These are phyloP conservation scores for Syzygium syzygioides DNA, from an alignment of 441 rosid species.

Conservation along the genomic window DNA sequence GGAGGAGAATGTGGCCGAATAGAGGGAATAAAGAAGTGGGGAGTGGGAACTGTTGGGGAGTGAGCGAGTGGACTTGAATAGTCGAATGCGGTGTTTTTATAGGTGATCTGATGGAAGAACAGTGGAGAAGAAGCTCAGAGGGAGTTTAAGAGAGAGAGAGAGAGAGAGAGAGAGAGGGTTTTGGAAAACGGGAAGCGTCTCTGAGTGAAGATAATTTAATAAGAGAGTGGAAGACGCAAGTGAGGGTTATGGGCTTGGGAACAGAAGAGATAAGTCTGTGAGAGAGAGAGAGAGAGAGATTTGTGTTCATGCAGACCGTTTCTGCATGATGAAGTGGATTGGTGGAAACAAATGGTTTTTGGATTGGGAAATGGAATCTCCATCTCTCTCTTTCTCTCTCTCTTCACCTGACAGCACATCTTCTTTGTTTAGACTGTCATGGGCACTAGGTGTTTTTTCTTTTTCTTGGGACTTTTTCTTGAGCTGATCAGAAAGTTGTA, in stretches of 20 bases:
- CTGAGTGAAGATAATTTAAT: conserved; percentile 27
- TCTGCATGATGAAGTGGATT: conserved; percentile 36
- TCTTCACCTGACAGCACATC: conserved; percentile 7
- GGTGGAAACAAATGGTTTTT: conserved; percentile 33
- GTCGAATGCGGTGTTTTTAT: neutral
- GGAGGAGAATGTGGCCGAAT: neutral
- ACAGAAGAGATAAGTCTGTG: conserved; percentile 56
- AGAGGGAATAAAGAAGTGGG: neutral
- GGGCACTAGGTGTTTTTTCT: conserved; percentile 10
- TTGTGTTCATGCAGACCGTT: conserved; percentile 9
- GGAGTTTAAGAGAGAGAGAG: conserved; percentile 24
- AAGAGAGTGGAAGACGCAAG: conserved; percentile 14
- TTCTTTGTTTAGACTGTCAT: conserved; percentile 1
- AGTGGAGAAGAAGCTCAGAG: neutral
- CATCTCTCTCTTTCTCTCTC: neutral
- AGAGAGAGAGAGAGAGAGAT: conserved; percentile 28
- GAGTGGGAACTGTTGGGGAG: neutral
- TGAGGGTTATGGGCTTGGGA: conserved; percentile 61
- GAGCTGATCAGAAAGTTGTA: neutral
- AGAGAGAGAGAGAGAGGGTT: conserved; percentile 22
- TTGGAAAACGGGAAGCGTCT: conserved; percentile 46
- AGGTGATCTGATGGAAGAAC: neutral
- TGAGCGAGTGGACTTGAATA: neutral
- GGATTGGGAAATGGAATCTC: conserved; percentile 42
- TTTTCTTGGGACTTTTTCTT: neutral